Evolutionary conservation across 73 alveolate genomes (phyloP).

Genomic region (Stentor coeruleus): DNA sequence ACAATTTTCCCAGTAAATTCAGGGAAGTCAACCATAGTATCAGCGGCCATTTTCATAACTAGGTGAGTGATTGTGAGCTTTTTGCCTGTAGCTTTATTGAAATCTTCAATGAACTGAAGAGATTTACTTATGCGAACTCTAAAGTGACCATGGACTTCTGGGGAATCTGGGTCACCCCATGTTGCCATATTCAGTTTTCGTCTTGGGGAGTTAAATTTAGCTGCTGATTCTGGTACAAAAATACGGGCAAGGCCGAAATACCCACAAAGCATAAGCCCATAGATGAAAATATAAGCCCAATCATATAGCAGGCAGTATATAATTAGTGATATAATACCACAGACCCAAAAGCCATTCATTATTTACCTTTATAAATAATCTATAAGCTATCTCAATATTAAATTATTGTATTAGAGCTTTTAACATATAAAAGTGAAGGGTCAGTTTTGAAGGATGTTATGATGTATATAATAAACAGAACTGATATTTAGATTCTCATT

Average conservation of each 20-base stretch:
- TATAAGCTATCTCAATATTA: no score
- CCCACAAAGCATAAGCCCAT: neutral
- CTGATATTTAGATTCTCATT: no score
- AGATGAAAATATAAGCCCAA: neutral
- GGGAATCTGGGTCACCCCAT: constrained; percentile 17
- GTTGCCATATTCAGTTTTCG: constrained; percentile 19
- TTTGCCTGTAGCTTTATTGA: neutral
- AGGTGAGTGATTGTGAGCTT: constrained; percentile 12
- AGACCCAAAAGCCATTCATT: constrained; percentile 12
- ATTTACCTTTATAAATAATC: neutral
- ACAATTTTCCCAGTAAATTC: constrained; percentile 6
- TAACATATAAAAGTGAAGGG: no score
- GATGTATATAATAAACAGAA: no score
- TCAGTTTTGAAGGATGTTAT: no score
- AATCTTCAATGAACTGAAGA: neutral
- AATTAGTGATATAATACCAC: constrained; percentile 5
- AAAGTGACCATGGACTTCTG: neutral
- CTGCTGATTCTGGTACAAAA: neutral
- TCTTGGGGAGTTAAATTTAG: neutral
- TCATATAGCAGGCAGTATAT: neutral
- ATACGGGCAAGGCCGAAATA: neutral
- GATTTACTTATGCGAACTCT: neutral
- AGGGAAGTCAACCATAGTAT: neutral
- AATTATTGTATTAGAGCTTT: no score
- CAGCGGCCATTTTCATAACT: neutral